A percentile compares a stretch with the other conserved stretches of the same genome.
These are phyloP conservation scores for Macrocybe sp. DNA, from an alignment of 1,284 basidiomycete species.

Conservation along the genomic window DNA sequence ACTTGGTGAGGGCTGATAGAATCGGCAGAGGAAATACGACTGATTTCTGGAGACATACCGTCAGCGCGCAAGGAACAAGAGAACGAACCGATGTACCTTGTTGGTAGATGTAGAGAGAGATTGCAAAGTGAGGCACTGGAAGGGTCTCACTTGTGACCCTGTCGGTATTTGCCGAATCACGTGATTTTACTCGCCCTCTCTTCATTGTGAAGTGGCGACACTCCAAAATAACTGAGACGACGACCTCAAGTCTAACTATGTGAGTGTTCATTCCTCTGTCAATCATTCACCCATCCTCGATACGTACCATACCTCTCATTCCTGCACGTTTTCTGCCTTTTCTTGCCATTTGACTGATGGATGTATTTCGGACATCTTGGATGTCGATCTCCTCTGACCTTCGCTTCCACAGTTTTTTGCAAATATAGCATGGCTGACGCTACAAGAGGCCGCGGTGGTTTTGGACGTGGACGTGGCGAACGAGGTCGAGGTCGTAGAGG, in stretches of 20 bases:
- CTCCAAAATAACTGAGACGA: slow-evolving; percentile 19
- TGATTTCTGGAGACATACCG: too few relatives aligned
- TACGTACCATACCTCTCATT: neutral
- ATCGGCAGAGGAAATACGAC: slow-evolving; percentile 12
- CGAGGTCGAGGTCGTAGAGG: slow-evolving; percentile 84
- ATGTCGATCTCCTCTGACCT: slow-evolving; percentile 24
- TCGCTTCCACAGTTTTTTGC: slow-evolving; percentile 13
- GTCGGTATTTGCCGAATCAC: too few relatives aligned
- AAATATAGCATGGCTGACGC: slow-evolving; percentile 68
- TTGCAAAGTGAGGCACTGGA: too few relatives aligned
- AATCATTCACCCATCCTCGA: neutral
- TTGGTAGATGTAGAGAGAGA: too few relatives aligned
- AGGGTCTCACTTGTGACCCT: too few relatives aligned
- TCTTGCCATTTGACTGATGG: slow-evolving; percentile 21
- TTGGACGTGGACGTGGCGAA: slow-evolving; percentile 87
- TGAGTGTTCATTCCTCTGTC: slow-evolving; percentile 13
- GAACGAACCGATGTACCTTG: too few relatives aligned
- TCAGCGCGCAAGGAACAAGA: too few relatives aligned
- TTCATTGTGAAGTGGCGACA: slow-evolving; percentile 5
- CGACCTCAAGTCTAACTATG: slow-evolving; percentile 24
- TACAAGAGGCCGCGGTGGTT: slow-evolving; percentile 78
- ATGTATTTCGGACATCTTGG: slow-evolving; percentile 23
- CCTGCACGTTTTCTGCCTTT: neutral
- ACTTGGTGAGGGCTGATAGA: slow-evolving; percentile 44
- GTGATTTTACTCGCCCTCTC: too few relatives aligned